Base-by-base conservation (phyloP, 495 filamentous ascomycete species). In the Amphirosellinia nigrospora region DNA sequence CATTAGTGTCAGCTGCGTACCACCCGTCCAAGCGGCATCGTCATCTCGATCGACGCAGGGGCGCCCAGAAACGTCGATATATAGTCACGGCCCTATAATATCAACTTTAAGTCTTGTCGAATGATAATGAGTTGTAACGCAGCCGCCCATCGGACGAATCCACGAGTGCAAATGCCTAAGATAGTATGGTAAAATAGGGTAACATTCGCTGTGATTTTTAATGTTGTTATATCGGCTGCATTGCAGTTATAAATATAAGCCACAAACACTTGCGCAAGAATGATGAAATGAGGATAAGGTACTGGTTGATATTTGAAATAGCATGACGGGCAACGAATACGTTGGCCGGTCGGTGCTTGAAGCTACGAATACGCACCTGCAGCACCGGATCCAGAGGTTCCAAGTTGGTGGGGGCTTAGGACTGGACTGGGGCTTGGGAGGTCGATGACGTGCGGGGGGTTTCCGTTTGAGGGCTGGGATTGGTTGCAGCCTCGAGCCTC, bases 371-470 rank as follows among this genome's bases (percentile, higher is more conserved):
- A 53, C 50, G 50, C 50, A 30, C 50, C 4, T 30, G 50, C 50
- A 30, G 26, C 50, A 52, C 48, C 48, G 11, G 48, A 26, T 4
- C n/a, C n/a, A n/a, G n/a, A n/a, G n/a, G n/a, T n/a, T n/a, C n/a
- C n/a, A n/a, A n/a, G n/a, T n/a, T n/a, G n/a, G n/a, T n/a, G n/a
- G n/a, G 50, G 50, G 58, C 0, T 1, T 34, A 1, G 9, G 13
- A 11, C 41, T 41, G 58, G 58, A n/a, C n/a, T n/a, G n/a, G 58
- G 23, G 6, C 4, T 15, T n/a, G 16, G 19, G 41, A 23, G 19
- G 65, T 71, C 70, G 68, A 76, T 74, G 74, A 76, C 70, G 72
- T 73, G 72, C 73, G 74, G 68, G 66, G 74, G 0, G 68, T 56
- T 0, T n/a, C n/a, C n/a, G 6, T 36, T 11, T 58, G 0, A 2